phyloP scores from a whole-genome alignment of 768 basidiomycete species.

The Collybiopsis confluens region DNA sequence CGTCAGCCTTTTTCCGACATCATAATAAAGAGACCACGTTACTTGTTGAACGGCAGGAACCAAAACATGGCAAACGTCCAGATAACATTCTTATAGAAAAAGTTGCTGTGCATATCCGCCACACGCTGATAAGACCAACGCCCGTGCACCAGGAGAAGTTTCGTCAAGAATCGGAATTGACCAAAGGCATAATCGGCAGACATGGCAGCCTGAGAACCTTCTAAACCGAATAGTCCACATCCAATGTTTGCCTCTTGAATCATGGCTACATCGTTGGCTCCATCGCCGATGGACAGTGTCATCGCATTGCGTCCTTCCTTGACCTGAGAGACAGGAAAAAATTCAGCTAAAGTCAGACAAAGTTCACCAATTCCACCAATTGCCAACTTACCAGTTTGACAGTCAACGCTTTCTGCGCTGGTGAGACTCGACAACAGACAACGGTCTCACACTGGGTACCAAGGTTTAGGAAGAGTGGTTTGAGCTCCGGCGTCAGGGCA shows the following conservation, averaged over 20 bases:
- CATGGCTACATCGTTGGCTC: constrained; percentile 98
- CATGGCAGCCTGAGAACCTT: constrained; percentile 98
- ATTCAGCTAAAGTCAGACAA: constrained; percentile 9
- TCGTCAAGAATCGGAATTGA: constrained; percentile 92
- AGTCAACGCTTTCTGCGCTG: constrained; percentile 96
- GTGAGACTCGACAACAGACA: constrained; percentile 96
- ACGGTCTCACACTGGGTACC: constrained; percentile 97
- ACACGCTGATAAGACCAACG: constrained; percentile 96
- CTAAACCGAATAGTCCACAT: constrained; percentile 87
- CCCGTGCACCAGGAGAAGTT: constrained; percentile 89
- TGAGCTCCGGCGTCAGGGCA: constrained; percentile 74
- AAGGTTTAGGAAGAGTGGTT: constrained; percentile 83
- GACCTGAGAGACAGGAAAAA: constrained; percentile 45
- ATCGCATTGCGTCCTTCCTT: constrained; percentile 95
- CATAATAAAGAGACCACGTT: constrained; percentile 10
- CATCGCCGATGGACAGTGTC: constrained; percentile 96
- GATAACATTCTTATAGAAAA: constrained; percentile 98
- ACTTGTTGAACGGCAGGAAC: constrained; percentile 85
- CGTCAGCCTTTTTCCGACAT: constrained; percentile 8
- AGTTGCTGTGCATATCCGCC: constrained; percentile 96
- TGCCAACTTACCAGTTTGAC: constrained; percentile 67
- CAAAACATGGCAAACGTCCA: constrained; percentile 95
- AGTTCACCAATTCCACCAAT: too few species aligned
- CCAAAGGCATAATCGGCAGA: constrained; percentile 98
- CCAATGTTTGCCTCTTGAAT: constrained; percentile 99